Base-by-base conservation (phyloP, 495 filamentous ascomycete species). In the Coniosporium apollinis region DNA sequence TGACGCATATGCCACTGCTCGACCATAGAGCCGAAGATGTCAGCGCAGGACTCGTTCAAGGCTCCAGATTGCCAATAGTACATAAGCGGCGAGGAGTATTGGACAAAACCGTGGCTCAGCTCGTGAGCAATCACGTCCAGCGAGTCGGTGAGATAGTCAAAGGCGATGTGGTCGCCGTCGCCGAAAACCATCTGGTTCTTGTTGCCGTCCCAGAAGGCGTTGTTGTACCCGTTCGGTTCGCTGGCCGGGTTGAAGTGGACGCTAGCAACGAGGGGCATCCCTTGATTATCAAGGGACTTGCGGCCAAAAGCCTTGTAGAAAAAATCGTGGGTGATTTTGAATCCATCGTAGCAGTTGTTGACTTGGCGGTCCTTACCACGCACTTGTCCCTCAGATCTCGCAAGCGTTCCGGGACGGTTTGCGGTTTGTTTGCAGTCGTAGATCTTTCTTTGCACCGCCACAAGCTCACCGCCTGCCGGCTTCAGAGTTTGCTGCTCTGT, bases 71-170 rank as follows among this genome's bases (percentile, higher is more conserved):
- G 56, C 14, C 48, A 51, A 5, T 44, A 28, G 42, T 69, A 69
- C 28, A 54, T 47, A 4, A 69, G 57, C 0, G 48, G 44, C 9
- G 51, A 54, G 2, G 58, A 65, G 39, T 59, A 49, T 39, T 66
- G 51, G 5, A 57, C 64, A 13, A 70, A 51, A 20, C 58, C 65
- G 39, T 70, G 66, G 35, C 60, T 68, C 18, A 67, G 48, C 38
- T 69, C 66, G 39, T 70, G 65, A 4, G 56, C 65, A 33, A 66
- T 62, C 24, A 69, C 63, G 32, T 70, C 64, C 3, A 67, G 43
- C 37, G 43, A 51, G 33, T 51, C 52, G 22, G 54, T 55, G 33
- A 53, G 50, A 25, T 37, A 49, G n/a, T n/a, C n/a, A n/a, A n/a
- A n/a, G n/a, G n/a, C n/a, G n/a, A n/a, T n/a, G 20, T 59, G 36